A percentile compares a stretch with the other conserved stretches of the same genome.
These are phyloP conservation scores for Abrus precatorius DNA, from an alignment of 306 rosid genomes.

Conservation along the genomic window DNA sequence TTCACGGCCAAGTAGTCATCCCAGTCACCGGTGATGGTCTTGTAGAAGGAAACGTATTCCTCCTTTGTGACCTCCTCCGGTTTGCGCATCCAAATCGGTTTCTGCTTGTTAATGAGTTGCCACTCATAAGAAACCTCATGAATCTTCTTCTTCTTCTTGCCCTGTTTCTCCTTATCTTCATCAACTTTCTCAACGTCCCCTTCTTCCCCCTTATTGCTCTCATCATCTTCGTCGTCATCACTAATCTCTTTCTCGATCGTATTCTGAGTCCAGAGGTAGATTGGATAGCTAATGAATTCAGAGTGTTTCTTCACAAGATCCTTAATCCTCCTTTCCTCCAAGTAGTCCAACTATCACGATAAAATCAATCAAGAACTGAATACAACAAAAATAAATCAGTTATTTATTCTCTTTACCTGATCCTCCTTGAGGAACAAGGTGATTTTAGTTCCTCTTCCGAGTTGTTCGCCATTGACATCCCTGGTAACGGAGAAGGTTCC, in stretches of 20 bases:
- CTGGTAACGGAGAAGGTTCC: slow-evolving; percentile 72
- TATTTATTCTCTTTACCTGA: slow-evolving; percentile 50
- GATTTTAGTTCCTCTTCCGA: slow-evolving; percentile 73
- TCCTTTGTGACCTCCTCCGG: slow-evolving; percentile 72
- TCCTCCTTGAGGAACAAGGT: slow-evolving; percentile 73
- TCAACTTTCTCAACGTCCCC: slow-evolving; percentile 67
- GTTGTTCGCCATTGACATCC: slow-evolving; percentile 62
- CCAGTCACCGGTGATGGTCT: slow-evolving; percentile 76
- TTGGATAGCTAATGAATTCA: slow-evolving; percentile 71
- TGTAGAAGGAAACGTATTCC: slow-evolving; percentile 71
- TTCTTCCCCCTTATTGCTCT: slow-evolving; percentile 69
- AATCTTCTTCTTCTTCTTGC: slow-evolving; percentile 74
- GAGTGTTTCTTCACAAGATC: slow-evolving; percentile 80
- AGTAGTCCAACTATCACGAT: slow-evolving; percentile 60
- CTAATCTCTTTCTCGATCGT: slow-evolving; percentile 74
- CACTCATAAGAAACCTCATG: slow-evolving; percentile 76
- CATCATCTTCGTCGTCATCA: slow-evolving; percentile 66
- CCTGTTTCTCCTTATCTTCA: slow-evolving; percentile 58
- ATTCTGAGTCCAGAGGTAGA: slow-evolving; percentile 72
- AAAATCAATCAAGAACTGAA: neutral
- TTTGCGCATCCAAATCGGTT: slow-evolving; percentile 73
- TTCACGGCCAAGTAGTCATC: slow-evolving; percentile 76
- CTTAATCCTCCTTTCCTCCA: slow-evolving; percentile 70
- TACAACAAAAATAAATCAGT: too few relatives aligned
- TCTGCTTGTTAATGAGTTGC: slow-evolving; percentile 74